These are phyloP conservation scores for Podaxis pistillaris DNA, from an alignment of 768 basidiomycete species.

Conservation along the genomic window DNA sequence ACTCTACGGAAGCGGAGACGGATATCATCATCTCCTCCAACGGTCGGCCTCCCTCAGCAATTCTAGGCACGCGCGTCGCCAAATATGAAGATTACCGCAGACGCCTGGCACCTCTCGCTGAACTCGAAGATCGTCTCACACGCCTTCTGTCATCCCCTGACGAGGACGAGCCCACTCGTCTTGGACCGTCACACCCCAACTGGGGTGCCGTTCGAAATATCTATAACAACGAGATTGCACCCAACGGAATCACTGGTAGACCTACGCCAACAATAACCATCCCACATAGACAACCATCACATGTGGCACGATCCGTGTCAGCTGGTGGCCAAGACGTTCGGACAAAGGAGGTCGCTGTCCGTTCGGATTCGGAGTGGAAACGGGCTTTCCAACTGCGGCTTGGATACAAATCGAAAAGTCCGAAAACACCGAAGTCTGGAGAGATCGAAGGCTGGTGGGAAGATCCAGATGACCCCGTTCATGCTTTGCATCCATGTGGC, in stretches of 20 bases:
- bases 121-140: constrained; percentile 69
- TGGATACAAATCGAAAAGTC: constrained; percentile 59
- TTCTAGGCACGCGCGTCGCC: constrained; percentile 47
- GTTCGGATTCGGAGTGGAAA: constrained; percentile 63
- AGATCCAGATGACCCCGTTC: constrained; percentile 80
- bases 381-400: constrained; percentile 51
- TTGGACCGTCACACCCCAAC: constrained; percentile 36
- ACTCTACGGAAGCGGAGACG: constrained; percentile 45
- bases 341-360: constrained; percentile 56
- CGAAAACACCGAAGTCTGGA: constrained; percentile 67
- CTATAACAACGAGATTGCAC: constrained; percentile 23
- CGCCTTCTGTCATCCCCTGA: constrained; percentile 66
- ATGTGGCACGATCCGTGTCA: constrained; percentile 19
- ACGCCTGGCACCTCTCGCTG: constrained; percentile 64
- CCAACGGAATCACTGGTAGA: constrained; percentile 33
- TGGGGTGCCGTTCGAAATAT: constrained; percentile 34
- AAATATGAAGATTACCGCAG: constrained; percentile 62
- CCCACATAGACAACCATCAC: constrained; percentile 33
- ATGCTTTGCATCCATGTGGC: constrained; percentile 61
- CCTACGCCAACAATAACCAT: constrained; percentile 51
- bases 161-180: constrained; percentile 67
- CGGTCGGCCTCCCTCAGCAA: constrained; percentile 50
- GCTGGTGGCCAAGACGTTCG: constrained; percentile 19
- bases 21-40: constrained; percentile 49
- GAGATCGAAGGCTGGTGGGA: constrained; percentile 85